Evolutionary conservation across 345 rosid genomes (phyloP).

Genomic region (Eucalyptus sideroxylon): DNA sequence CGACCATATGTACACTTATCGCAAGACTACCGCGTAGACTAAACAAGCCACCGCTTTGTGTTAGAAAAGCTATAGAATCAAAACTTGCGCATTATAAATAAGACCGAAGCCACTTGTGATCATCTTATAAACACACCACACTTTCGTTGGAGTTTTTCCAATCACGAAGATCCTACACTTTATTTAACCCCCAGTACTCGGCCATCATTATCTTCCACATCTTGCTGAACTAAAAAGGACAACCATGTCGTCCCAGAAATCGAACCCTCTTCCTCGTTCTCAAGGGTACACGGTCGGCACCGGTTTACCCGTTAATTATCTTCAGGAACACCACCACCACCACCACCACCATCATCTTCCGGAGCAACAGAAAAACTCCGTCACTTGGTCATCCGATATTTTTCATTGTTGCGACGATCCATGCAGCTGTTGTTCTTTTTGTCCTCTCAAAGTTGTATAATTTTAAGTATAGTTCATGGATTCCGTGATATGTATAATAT

Average conservation of each 20-base stretch:
- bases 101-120: neutral
- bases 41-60: neutral
- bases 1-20: neutral
- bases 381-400: neutral
- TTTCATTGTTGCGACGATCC: neutral
- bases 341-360: neutral
- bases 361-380: neutral
- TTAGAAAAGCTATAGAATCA: neutral
- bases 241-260: neutral
- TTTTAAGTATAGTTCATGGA: neutral
- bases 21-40: neutral
- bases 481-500: neutral
- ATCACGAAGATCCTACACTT: neutral
- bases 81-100: neutral
- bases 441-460: neutral
- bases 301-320: neutral
- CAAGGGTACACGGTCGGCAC: neutral
- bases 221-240: neutral
- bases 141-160: neutral
- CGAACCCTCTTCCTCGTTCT: neutral
- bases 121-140: neutral
- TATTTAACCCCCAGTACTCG: neutral
- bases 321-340: neutral
- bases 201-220: neutral
- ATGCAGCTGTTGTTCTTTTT: neutral